These are phyloP conservation scores for Salix suchowensis DNA, from an alignment of 345 rosid species.

Conservation along the genomic window DNA sequence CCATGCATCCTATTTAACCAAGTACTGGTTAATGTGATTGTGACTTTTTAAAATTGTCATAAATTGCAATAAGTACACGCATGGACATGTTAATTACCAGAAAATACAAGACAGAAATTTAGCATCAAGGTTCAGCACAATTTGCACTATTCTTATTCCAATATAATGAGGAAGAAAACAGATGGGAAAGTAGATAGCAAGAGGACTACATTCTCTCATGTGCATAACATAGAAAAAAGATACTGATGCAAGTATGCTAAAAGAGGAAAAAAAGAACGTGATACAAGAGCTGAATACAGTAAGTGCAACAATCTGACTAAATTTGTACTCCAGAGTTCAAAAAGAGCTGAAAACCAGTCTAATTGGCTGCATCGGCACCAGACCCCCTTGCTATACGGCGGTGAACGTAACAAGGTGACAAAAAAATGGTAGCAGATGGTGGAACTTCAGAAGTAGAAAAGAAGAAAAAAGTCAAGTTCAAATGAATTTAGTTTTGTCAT, in stretches of 20 bases:
- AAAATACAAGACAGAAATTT: neutral
- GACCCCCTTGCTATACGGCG: neutral
- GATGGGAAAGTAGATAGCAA: neutral
- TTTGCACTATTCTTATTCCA: neutral
- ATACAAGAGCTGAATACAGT: neutral
- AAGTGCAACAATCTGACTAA: neutral
- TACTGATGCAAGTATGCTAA: neutral
- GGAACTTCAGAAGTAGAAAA: neutral
- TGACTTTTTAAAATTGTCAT: conserved; percentile 3
- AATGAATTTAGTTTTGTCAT: neutral
- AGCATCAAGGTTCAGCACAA: neutral
- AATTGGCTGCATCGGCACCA: neutral
- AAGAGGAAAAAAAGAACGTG: neutral
- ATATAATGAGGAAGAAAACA: neutral
- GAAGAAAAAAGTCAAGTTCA: neutral
- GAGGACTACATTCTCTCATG: neutral
- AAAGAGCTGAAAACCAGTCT: neutral
- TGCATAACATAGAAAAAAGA: neutral
- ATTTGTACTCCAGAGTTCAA: neutral
- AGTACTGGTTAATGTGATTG: neutral
- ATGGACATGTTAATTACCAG: neutral
- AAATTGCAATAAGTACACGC: neutral
- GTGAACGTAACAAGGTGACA: neutral
- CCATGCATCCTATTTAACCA: conserved; percentile 70
- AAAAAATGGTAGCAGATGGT: neutral